Evolutionary conservation across 2,329 filamentous ascomycete genomes (phyloP).

Genomic region (Aspergillus sp.): DNA sequence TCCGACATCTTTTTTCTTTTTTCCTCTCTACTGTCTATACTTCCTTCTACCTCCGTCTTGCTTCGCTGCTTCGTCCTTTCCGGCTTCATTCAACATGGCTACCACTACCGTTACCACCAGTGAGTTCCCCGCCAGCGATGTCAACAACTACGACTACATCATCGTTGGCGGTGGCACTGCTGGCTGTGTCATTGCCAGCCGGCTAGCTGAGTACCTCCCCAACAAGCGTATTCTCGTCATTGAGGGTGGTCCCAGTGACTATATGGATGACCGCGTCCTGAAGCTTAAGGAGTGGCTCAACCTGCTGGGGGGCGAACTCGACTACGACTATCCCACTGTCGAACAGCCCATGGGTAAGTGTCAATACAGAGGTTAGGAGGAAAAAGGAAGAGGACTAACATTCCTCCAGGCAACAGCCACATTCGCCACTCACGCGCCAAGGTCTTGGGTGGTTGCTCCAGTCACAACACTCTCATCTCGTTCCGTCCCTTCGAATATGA

Average conservation of each 20-base stretch:
- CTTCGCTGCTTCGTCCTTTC: not conserved
- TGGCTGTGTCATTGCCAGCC: slow-evolving; percentile 74
- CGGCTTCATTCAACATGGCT: slow-evolving; percentile 40
- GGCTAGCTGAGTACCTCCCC: slow-evolving; percentile 75
- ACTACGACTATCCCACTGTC: slow-evolving; percentile 84
- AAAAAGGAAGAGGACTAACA: not conserved
- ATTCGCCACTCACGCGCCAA: slow-evolving; percentile 90
- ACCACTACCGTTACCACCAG: slow-evolving; percentile 49
- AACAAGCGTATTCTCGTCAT: slow-evolving; percentile 74
- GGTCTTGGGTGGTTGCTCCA: slow-evolving; percentile 86
- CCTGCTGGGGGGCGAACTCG: slow-evolving; percentile 76
- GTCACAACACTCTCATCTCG: slow-evolving; percentile 88
- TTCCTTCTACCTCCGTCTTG: not conserved
- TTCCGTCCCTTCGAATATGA: slow-evolving; percentile 90
- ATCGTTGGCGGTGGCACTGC: slow-evolving; percentile 81
- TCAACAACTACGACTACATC: slow-evolving; percentile 71
- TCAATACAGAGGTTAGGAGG: not conserved
- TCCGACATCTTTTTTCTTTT: slow-evolving; percentile 5
- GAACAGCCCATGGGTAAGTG: slow-evolving; percentile 71
- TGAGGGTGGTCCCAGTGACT: slow-evolving; percentile 84
- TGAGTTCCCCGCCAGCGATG: slow-evolving; percentile 56
- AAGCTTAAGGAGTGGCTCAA: slow-evolving; percentile 81
- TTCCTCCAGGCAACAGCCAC: slow-evolving; percentile 66
- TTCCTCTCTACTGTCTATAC: slow-evolving; percentile 4
- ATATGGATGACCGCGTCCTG: slow-evolving; percentile 77